phyloP scores from a whole-genome alignment of 1,139 yeast species.

The Diutina scorzettiae region DNA sequence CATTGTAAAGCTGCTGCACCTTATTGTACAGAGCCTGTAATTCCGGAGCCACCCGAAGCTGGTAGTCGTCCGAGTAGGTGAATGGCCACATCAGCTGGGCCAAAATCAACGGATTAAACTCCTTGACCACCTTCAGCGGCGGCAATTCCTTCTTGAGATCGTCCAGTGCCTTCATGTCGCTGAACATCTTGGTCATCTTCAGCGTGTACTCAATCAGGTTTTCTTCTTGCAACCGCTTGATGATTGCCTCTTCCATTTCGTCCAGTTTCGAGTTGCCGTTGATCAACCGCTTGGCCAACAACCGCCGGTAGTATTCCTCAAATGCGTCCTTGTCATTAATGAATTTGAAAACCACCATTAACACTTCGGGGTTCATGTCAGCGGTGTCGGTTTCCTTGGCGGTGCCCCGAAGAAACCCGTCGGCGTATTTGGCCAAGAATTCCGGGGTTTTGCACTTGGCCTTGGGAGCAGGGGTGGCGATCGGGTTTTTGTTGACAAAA shows the following conservation, averaged over 20 bases:
- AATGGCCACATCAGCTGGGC: conserved; percentile 93
- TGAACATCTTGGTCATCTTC: conserved; percentile 92
- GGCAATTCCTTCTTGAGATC: conserved; percentile 51
- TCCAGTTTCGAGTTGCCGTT: conserved; percentile 75
- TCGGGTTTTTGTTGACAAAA: conserved; percentile 71
- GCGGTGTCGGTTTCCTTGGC: conserved; percentile 55
- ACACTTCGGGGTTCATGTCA: conserved; percentile 72
- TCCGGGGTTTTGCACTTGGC: conserved; percentile 69
- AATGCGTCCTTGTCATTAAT: conserved; percentile 92
- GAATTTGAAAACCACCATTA: conserved; percentile 80
- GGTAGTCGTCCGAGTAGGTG: conserved; percentile 31
- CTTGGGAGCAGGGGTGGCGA: conserved; percentile 53
- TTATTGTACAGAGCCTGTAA: conserved; percentile 53
- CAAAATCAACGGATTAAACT: conserved; percentile 64
- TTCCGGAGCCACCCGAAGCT: conserved; percentile 36
- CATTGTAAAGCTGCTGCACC: conserved; percentile 56
- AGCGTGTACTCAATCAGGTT: conserved; percentile 90
- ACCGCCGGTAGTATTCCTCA: conserved; percentile 84
- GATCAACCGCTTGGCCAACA: conserved; percentile 80
- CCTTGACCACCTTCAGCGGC: conserved; percentile 25
- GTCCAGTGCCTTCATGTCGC: conserved; percentile 80
- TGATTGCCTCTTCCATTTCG: conserved; percentile 76
- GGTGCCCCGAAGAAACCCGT: conserved; percentile 65
- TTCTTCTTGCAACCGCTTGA: conserved; percentile 78
- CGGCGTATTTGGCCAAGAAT: conserved; percentile 79